Evolutionary conservation across 1,284 basidiomycete species (phyloP), one percentile per base, ranked within the genome.

Genomic region (Wolfiporia cocos): DNA sequence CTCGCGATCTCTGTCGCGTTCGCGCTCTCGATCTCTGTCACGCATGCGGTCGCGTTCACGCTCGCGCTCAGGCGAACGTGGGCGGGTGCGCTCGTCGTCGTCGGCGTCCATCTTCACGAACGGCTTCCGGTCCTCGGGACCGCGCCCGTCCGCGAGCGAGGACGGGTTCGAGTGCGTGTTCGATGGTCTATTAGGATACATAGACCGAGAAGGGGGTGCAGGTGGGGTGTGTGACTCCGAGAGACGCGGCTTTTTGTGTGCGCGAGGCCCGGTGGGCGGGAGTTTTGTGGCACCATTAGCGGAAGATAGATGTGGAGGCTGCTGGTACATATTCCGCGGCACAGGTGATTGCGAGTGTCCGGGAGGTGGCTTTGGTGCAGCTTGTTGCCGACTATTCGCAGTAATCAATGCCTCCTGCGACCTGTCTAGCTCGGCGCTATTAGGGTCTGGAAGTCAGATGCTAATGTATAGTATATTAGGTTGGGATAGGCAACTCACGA

Each of bases 241-340:
- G 5, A 86, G 64, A 10, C 85, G 78, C 14, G 78, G 77, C 55
- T 82, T 84, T 67, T 87, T 88, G 61, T 84, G 71, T 15, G 83
- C 83, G 37, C 86, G 75, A 2, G 86, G 86, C 14, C 76, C 86
- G 3, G 84, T 89, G 0, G 86, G 86, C 9, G 76, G 78, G 3
- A 67, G 68, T 57, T 78, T 84, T n/a, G 64, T 58, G 23, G 63
- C 47, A 14, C 68, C 64, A 41, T 60, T 65, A 11, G 48, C 31
- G 1, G 46, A 24, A n/a, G 37, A 23, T 29, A 52, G 40, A 30
- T 55, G 55, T 11, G 55, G 50, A 5, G 58, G 55, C 5, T 44
- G 42, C 17, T 59, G 51, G 49, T 51, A 67, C 49, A 49, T 65
- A 58, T 53, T 71, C 64, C 42, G 67, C 48, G 55, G 63, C 57